phyloP scores from a whole-genome alignment of 176 grass and related monocot species.

The Cymbopogon citratus region DNA sequence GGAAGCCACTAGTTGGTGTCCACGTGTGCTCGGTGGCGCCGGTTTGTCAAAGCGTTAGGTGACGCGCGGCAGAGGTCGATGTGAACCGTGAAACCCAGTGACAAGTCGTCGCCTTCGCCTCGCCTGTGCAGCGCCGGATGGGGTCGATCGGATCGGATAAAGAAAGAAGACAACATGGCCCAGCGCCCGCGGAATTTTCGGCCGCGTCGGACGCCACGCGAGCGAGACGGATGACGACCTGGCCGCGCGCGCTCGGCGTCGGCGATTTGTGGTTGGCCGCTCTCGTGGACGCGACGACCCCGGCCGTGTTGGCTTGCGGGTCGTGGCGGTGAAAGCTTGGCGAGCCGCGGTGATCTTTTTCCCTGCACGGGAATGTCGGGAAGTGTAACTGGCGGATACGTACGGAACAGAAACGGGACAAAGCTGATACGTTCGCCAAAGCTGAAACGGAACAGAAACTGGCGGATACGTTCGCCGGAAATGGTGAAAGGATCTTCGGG shows the following conservation, averaged over 20 bases:
- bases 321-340: neutral
- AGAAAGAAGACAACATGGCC: neutral
- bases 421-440: too few species aligned
- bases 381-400: neutral
- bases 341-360: neutral
- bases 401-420: neutral
- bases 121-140: neutral
- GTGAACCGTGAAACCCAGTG: neutral
- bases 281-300: neutral
- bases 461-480: neutral
- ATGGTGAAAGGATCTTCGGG: neutral
- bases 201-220: neutral
- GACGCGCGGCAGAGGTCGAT: neutral
- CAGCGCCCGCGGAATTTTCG: neutral
- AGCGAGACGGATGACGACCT: neutral
- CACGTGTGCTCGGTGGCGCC: neutral
- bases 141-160: neutral
- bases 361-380: too few species aligned
- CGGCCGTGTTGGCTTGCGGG: neutral
- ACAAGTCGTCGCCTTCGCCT: conserved; percentile 6
- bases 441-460: too few species aligned
- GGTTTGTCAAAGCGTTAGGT: conserved; percentile 20
- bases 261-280: neutral
- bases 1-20: neutral
- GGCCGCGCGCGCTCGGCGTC: neutral